phyloP scores from a whole-genome alignment of 345 rosid species.

The Eucalyptus pauciflora region DNA sequence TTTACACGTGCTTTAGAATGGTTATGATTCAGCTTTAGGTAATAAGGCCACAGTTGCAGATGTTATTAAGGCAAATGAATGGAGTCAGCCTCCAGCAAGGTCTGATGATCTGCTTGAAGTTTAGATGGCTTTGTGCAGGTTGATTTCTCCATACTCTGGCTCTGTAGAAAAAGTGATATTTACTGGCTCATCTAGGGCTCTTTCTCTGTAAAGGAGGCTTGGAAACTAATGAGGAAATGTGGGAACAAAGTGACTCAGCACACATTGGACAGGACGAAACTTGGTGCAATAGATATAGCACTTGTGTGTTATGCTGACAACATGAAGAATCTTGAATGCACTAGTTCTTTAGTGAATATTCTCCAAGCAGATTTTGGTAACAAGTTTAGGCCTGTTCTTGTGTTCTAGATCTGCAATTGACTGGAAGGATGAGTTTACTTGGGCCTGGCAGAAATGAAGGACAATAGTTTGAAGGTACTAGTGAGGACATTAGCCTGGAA shows the following conservation, averaged over 20 bases:
- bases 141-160: background rate
- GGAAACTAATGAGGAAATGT: background rate
- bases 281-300: accelerated
- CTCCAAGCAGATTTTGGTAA: background rate
- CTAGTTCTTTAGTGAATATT: background rate
- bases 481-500: background rate
- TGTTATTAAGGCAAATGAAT: background rate
- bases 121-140: background rate
- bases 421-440: background rate
- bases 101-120: background rate
- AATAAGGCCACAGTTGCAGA: background rate
- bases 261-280: background rate
- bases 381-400: background rate
- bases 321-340: background rate
- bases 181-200: background rate
- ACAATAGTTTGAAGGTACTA: too few relatives aligned
- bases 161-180: background rate
- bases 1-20: accelerated
- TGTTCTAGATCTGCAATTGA: background rate
- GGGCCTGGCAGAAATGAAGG: accelerated
- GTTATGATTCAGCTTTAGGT: background rate
- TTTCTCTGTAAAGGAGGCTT: background rate
- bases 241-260: background rate
- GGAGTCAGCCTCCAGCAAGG: accelerated
- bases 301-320: too few relatives aligned